A percentile compares a stretch with the other conserved stretches of the same genome.
Conservation (phyloP, 169 alveolate genomes). For the Eimeria acervulina region DNA sequence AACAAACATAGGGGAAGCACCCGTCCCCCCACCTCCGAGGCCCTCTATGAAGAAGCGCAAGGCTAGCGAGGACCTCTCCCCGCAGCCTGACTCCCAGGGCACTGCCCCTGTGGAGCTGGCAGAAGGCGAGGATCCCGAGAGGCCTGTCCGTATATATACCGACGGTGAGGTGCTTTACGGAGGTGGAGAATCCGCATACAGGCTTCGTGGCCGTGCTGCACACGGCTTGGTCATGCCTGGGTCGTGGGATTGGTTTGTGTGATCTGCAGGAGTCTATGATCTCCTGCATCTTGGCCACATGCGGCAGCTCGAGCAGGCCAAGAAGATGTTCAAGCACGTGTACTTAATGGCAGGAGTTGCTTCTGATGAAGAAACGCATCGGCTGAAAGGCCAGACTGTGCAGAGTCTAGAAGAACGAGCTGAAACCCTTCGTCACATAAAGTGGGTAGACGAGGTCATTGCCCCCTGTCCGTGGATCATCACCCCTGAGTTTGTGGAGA, state of each 20-base stretch:
- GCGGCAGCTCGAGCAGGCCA: slow-evolving; percentile 98
- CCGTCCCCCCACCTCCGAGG: not conserved
- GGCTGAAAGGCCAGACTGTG: slow-evolving; percentile 96
- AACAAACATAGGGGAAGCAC: not conserved
- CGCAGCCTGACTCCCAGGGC: slow-evolving; percentile 76
- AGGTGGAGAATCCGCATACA: not conserved
- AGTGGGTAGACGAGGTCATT: slow-evolving; percentile 98
- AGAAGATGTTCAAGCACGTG: slow-evolving; percentile 95
- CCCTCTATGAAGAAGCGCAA: slow-evolving; percentile 75
- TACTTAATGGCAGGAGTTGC: slow-evolving; percentile 98
- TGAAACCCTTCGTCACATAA: slow-evolving; percentile 96
- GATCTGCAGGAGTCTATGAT: slow-evolving; percentile 96
- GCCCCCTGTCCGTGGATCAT: slow-evolving; percentile 98
- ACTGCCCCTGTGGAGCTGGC: slow-evolving; percentile 71
- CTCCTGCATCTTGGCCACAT: slow-evolving; percentile 98
- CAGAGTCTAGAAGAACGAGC: slow-evolving; percentile 96
- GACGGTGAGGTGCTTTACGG: slow-evolving; percentile 60
- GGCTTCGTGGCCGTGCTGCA: not conserved
- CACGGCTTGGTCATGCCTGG: not conserved
- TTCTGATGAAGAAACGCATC: slow-evolving; percentile 97
- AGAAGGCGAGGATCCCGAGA: slow-evolving; percentile 76
- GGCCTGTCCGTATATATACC: slow-evolving; percentile 78
- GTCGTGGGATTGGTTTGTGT: not conserved
- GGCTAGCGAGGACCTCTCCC: slow-evolving; percentile 59
- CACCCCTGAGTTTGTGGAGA: slow-evolving; percentile 94